These are phyloP conservation scores for Geranomyces michiganensis DNA, from an alignment of 192 early-diverging fungal genomes.

Conservation along the genomic window DNA sequence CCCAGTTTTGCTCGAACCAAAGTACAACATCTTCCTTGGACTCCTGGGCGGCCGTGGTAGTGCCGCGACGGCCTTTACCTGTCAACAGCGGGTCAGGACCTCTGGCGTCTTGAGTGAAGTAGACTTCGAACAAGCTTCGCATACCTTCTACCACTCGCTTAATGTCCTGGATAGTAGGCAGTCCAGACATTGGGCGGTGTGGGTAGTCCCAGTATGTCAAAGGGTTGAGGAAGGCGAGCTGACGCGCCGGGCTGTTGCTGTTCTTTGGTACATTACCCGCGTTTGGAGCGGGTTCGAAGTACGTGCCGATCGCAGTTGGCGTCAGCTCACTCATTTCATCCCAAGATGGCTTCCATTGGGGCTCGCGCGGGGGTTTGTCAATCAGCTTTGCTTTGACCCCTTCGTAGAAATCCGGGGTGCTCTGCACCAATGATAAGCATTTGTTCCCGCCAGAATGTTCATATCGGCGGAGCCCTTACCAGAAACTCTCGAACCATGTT, in stretches of 20 bases:
- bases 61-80: constrained; percentile 27
- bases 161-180: constrained; percentile 55
- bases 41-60: not conserved
- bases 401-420: constrained; percentile 82
- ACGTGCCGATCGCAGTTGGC: constrained; percentile 30
- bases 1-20: constrained; percentile 51
- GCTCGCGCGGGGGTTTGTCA: constrained; percentile 57
- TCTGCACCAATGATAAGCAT: constrained; percentile 6
- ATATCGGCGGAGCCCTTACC: constrained; percentile 19
- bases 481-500: constrained; percentile 78
- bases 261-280: constrained; percentile 14
- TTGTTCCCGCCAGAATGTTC: not conserved
- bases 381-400: constrained; percentile 83
- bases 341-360: constrained; percentile 76
- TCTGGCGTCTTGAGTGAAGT: not conserved
- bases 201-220: constrained; percentile 56
- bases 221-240: constrained; percentile 37
- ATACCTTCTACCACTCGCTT: constrained; percentile 38
- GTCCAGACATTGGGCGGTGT: constrained; percentile 52
- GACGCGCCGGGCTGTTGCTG: not conserved
- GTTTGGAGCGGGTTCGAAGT: constrained; percentile 26
- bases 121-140: not conserved
- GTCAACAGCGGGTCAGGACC: not conserved
- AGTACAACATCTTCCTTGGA: constrained; percentile 40
- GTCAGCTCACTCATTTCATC: constrained; percentile 27